These are phyloP conservation scores for Ampelomyces quisqualis DNA, from an alignment of 2,329 filamentous ascomycete species.

Conservation along the genomic window DNA sequence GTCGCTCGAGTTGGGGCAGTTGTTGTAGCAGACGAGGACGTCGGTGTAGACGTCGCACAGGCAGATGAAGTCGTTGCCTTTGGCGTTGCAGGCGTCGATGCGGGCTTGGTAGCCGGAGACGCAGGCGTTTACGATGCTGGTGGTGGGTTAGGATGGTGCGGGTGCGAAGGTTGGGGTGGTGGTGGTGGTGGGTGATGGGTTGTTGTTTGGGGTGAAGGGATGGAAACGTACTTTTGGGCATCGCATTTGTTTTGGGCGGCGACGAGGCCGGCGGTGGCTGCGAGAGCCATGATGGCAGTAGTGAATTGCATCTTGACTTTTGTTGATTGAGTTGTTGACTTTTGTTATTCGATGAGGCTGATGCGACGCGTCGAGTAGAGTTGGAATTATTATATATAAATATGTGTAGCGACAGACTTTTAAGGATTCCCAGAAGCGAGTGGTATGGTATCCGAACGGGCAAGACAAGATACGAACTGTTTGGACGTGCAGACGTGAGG, in stretches of 20 bases:
- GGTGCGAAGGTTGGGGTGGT: background rate
- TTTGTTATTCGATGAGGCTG: background rate
- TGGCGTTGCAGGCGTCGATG: slow-evolving; percentile 46
- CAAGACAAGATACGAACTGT: background rate
- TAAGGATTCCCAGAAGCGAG: slow-evolving; percentile 8
- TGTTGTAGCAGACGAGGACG: slow-evolving; percentile 62
- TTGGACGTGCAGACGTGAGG: slow-evolving; percentile 5
- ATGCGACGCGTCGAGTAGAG: background rate
- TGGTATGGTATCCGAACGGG: slow-evolving; percentile 3
- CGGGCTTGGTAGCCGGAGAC: slow-evolving; percentile 45
- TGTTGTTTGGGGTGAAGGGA: background rate
- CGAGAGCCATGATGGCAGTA: slow-evolving; percentile 30
- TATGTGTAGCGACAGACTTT: background rate
- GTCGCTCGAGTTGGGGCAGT: slow-evolving; percentile 57
- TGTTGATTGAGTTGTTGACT: background rate
- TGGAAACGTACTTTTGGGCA: slow-evolving; percentile 42
- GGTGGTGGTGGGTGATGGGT: background rate
- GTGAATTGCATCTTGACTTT: slow-evolving; percentile 37
- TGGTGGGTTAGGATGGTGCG: slow-evolving; percentile 1
- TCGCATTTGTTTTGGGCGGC: slow-evolving; percentile 43
- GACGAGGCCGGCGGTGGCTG: slow-evolving; percentile 40
- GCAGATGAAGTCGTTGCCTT: slow-evolving; percentile 56
- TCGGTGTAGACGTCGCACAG: slow-evolving; percentile 59
- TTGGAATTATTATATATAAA: background rate
- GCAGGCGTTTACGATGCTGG: slow-evolving; percentile 56